Evolutionary conservation across 2,329 filamentous ascomycete species (phyloP).

Genomic region (Biscogniauxia mediterranea): DNA sequence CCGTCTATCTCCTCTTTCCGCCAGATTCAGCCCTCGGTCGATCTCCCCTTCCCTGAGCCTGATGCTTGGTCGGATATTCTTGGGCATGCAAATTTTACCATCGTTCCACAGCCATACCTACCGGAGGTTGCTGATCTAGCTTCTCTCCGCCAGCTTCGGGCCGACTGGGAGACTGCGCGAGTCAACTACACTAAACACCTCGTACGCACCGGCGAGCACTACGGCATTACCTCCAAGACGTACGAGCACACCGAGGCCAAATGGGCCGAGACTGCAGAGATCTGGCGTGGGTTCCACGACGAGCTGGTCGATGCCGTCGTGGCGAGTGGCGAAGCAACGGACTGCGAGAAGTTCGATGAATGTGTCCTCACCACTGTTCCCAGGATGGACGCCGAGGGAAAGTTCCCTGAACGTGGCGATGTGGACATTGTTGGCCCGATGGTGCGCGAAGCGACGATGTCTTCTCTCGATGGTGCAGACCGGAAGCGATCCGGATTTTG

Average conservation of each 20-base stretch:
- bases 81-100: constrained; percentile 91
- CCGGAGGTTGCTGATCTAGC: constrained; percentile 61
- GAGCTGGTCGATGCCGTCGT: constrained; percentile 56
- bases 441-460: constrained; percentile 61
- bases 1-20: constrained; percentile 75
- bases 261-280: constrained; percentile 75
- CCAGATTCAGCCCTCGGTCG: constrained; percentile 40
- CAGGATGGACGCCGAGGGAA: constrained; percentile 70
- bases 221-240: constrained; percentile 84
- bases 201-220: constrained; percentile 84
- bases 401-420: constrained; percentile 85
- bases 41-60: constrained; percentile 53
- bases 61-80: constrained; percentile 84
- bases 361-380: constrained; percentile 64
- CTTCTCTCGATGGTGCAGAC: constrained; percentile 23
- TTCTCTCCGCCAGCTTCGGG: constrained; percentile 60
- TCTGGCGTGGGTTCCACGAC: constrained; percentile 72
- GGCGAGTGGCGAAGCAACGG: constrained; percentile 37
- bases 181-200: constrained; percentile 88
- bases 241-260: constrained; percentile 84
- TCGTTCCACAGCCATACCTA: constrained; percentile 76
- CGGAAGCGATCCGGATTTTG: constrained; percentile 32
- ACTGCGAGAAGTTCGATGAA: constrained; percentile 49
- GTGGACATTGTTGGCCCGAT: constrained; percentile 94
- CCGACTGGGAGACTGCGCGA: constrained; percentile 80